Percentiles rank a stretch among this genome's conserved stretches.
phyloP scores from a whole-genome alignment of 768 basidiomycete genomes.

The Phylloporus scabripes region DNA sequence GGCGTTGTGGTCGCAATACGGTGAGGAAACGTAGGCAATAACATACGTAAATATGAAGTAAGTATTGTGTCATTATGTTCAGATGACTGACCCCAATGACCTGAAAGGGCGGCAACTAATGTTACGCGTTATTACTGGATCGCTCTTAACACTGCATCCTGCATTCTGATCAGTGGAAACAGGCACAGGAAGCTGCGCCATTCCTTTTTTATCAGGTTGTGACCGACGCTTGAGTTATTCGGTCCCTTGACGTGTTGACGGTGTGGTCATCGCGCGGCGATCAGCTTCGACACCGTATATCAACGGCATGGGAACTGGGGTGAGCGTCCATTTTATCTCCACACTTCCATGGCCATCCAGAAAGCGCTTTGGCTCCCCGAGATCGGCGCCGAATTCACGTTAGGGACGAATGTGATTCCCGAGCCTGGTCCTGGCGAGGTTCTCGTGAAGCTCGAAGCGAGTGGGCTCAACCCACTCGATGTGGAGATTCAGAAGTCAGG shows the following conservation, averaged over 20 bases:
- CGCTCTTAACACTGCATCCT: too few species aligned
- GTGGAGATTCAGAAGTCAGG: slow-evolving; percentile 6
- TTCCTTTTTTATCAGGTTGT: too few species aligned
- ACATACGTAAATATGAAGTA: too few species aligned
- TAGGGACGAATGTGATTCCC: slow-evolving; percentile 19
- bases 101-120: too few species aligned
- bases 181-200: too few species aligned
- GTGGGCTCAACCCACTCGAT: slow-evolving; percentile 43
- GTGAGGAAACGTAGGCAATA: too few species aligned
- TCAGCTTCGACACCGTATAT: not conserved
- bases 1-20: too few species aligned
- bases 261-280: not conserved
- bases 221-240: too few species aligned
- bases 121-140: too few species aligned
- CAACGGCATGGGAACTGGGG: not conserved
- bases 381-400: slow-evolving; percentile 8
- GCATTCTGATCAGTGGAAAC: too few species aligned
- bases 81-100: too few species aligned
- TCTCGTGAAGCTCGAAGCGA: slow-evolving; percentile 38
- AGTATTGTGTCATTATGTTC: too few species aligned
- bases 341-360: slow-evolving; percentile 7
- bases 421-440: slow-evolving; percentile 39
- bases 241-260: not conserved
- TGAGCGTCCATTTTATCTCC: not conserved
- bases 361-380: slow-evolving; percentile 14